Base-by-base conservation (phyloP, 129 eudicot genomes). In the Centrapalus pauciflorus region DNA sequence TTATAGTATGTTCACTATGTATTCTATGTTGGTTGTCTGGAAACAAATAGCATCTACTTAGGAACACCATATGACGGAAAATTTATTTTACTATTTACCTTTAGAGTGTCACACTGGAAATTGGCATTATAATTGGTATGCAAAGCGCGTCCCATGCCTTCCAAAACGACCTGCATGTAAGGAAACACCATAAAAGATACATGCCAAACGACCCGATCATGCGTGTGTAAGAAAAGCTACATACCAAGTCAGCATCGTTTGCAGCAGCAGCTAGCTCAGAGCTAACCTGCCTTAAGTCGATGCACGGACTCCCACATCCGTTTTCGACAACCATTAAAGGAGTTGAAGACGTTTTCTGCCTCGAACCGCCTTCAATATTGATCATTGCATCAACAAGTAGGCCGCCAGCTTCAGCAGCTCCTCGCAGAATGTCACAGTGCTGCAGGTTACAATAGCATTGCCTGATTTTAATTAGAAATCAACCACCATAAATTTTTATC, bases 321-420 rank as follows among this genome's bases (percentile, higher is more conserved):
- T 94, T 94, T 76, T 86, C 99, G 50, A 89, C 97, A 19, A 89
- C 99, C 99, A 94, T 94, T 28, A 94, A 76, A 3, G 99, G 90
- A 45, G 86, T 95, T 4, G 87, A 80, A 23, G 79, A 71, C 23
- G 85, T 66, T 30, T 67, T 77, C 34, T 84, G 64, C 41, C 73
- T 84, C 4, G 81, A 70, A 32, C 74, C 74, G 55, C 84, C 96
- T 61, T 69, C 83, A 59, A 73, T 69, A 80, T 78, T 88, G 37
- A 69, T 84, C 99, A 94, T 94, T 60, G 99, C 99, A 64, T 94
- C 99, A 78, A 94, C 84, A 43, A 94, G 90, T 60, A 94, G 70
- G 4, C 97, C 99, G 26, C 99, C 99, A 25, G 97, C 97, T 80
- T 88, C 99, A 17, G 99, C 99, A 46, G 99, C 99, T 76, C 90